Conservation (phyloP, 805 yeast genomes). For the Candida suzukii region DNA sequence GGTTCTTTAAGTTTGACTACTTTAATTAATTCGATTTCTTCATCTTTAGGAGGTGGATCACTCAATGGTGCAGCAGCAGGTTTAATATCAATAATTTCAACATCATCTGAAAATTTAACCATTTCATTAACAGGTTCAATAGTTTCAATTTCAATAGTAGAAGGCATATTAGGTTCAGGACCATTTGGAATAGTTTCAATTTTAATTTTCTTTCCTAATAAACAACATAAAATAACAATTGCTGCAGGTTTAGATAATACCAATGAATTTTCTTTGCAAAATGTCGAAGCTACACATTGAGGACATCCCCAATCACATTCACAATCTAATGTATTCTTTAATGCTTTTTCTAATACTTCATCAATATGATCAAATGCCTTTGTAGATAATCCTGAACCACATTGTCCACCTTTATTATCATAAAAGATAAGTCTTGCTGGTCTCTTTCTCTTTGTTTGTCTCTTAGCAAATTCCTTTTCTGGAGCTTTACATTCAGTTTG, state of each 20-base stretch:
- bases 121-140: slow-evolving; percentile 45
- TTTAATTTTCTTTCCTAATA: slow-evolving; percentile 50
- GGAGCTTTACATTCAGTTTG: slow-evolving; percentile 97
- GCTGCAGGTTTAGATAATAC: slow-evolving; percentile 90
- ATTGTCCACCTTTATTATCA: slow-evolving; percentile 76
- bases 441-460: slow-evolving; percentile 64
- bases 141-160: slow-evolving; percentile 55
- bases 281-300: slow-evolving; percentile 75
- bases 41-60: slow-evolving; percentile 14
- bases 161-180: slow-evolving; percentile 71
- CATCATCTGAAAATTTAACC: slow-evolving; percentile 57
- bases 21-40: slow-evolving; percentile 6
- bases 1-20: neutral
- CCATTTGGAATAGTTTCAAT: slow-evolving; percentile 51
- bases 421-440: slow-evolving; percentile 84
- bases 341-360: slow-evolving; percentile 53
- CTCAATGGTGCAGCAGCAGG: slow-evolving; percentile 14
- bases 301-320: slow-evolving; percentile 69
- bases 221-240: slow-evolving; percentile 51
- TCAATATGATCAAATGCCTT: slow-evolving; percentile 78
- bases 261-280: slow-evolving; percentile 72
- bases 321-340: slow-evolving; percentile 55
- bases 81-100: slow-evolving; percentile 43
- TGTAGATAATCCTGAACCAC: slow-evolving; percentile 73
- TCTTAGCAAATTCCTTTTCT: slow-evolving; percentile 82